Base-by-base conservation (phyloP, 441 rosid species). In the Jatropha podagrica region DNA sequence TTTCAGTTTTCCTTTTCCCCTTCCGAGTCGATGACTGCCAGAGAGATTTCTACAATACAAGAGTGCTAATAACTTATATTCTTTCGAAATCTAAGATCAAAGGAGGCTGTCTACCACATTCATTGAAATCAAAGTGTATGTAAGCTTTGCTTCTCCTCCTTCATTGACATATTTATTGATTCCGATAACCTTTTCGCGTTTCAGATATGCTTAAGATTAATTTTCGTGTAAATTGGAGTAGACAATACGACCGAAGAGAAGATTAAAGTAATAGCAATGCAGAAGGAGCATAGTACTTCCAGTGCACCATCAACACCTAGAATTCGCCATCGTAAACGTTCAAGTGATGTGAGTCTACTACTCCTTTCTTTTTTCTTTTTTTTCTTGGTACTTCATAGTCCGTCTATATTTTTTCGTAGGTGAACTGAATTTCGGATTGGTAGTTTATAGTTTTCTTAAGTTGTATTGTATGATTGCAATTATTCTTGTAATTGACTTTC, bases 291-390 rank as follows among this genome's bases (percentile, higher is more conserved):
- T 65, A 42, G 3, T 64, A n/a, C 27, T 27, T 27, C 42, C 4
- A 48, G 63, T 48, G 23, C 71, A 42, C 75, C 66, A 32, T 13
- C 73, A 0, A 60, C 73, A 1, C 75, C 75, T 4, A 71, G 79
- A 55, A 23, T 78, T 41, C 89, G 96, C 67, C 93, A 89, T 73
- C 88, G 98, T 63, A 86, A 79, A 82, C 83, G 91, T 44, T 80
- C 88, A 23, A 84, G 55, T 80, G 98, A 91, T 89, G 98, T 91
- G 75, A 74, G 84, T 55, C 69, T 32, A 14, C 58, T 69, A 32
- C 56, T 63, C 17, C 37, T 58, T 20, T 54, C 2, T 48, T 42
- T 48, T 42, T 15, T 64, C 32, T 10, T 63, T 64, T 32, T 44
- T 32, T 7, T 18, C 11, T 1, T 54, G 20, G 20, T 54, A 4